Conservation (phyloP, 108 stramenopile genomes). For the Mediolabrus comicus region DNA sequence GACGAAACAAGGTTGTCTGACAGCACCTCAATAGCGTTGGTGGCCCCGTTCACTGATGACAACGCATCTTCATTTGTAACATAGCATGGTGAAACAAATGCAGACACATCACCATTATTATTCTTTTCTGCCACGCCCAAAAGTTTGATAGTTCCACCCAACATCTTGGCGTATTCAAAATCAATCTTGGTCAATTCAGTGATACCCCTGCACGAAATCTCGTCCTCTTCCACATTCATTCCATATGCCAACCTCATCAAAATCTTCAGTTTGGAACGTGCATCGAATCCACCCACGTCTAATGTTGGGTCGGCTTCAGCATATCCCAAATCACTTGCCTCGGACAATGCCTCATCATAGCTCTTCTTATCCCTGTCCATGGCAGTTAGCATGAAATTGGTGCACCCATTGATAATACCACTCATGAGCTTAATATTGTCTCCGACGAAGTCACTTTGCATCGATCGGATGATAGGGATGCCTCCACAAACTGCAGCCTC, state of each 20-base stretch:
- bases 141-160: conserved; percentile 89
- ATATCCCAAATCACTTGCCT: conserved; percentile 87
- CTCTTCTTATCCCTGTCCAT: conserved; percentile 92
- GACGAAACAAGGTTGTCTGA: conserved; percentile 71
- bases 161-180: conserved; percentile 89
- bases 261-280: conserved; percentile 86
- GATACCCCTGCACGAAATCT: conserved; percentile 84
- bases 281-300: conserved; percentile 91
- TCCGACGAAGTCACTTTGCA: conserved; percentile 92
- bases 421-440: conserved; percentile 81
- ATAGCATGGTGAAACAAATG: conserved; percentile 85
- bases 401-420: conserved; percentile 98
- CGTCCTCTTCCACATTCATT: conserved; percentile 80
- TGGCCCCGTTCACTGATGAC: conserved; percentile 76
- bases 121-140: conserved; percentile 71
- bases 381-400: conserved; percentile 97
- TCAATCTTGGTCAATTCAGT: conserved; percentile 83
- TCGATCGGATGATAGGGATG: conserved; percentile 94
- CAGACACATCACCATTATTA: conserved; percentile 61
- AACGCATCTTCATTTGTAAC: conserved; percentile 73
- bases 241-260: conserved; percentile 87
- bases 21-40: conserved; percentile 83
- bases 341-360: conserved; percentile 88
- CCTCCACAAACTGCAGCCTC: conserved; percentile 98
- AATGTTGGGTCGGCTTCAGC: conserved; percentile 96